Percentiles rank a stretch among this genome's conserved stretches.
Conservation (phyloP, 345 rosid species). For the Anacardium occidentale region DNA sequence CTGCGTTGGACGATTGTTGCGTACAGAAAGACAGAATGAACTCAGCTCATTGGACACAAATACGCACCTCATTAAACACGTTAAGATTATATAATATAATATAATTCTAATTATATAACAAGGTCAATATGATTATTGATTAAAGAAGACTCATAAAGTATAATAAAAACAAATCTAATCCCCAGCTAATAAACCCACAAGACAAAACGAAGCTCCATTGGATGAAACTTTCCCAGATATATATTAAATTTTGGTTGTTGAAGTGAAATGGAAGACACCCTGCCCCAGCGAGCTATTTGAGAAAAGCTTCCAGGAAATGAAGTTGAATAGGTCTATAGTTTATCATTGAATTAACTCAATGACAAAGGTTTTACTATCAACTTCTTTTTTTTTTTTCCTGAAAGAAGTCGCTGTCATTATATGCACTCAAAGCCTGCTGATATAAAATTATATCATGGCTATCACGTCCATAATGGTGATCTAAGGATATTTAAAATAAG, state of each 20-base stretch:
- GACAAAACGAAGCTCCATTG: conserved; percentile 2
- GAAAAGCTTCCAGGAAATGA: neutral
- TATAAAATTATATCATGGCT: too few relatives aligned
- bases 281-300: neutral
- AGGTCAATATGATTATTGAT: neutral
- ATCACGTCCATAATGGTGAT: too few relatives aligned
- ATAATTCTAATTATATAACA: too few relatives aligned
- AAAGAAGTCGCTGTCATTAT: neutral
- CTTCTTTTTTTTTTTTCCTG: too few relatives aligned
- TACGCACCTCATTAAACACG: neutral
- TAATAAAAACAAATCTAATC: neutral
- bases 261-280: too few relatives aligned
- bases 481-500: neutral
- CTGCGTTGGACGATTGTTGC: neutral
- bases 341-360: too few relatives aligned
- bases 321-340: neutral
- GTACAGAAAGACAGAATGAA: neutral
- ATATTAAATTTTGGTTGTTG: too few relatives aligned
- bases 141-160: conserved; percentile 7
- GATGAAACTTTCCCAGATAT: conserved; percentile 13
- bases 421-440: neutral
- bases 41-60: conserved; percentile 2
- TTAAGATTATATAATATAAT: neutral
- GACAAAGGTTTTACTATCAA: too few relatives aligned
- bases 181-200: neutral